Base-by-base conservation (phyloP, 2,329 filamentous ascomycete species). In the Sarocladium strictum region DNA sequence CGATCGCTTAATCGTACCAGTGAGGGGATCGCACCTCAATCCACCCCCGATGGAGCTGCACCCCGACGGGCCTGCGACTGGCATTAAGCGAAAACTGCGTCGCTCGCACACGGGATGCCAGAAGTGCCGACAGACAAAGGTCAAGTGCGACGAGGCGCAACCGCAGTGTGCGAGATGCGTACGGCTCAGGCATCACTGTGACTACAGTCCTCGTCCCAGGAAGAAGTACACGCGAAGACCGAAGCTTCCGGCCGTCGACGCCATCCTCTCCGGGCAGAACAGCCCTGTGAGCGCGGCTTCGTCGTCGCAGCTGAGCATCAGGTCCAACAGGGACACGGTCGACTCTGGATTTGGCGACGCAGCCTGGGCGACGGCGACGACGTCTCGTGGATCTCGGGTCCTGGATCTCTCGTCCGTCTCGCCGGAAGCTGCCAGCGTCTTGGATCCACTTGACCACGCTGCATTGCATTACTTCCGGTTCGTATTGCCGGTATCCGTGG, bases 71-170 rank as follows among this genome's bases (percentile, higher is more conserved):
- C 10, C 38, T 7, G 6, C 17, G n/a, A 7, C 38, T 3, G 17
- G 3, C 3, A 17, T 9, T 11, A 43, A 23, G 19, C 38, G 9
- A 6, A 43, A 43, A 43, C 17, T 43, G n/a, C 38, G 38, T 17
- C 38, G 38, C 9, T 43, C 38, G 6, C 38, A 43, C 19, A 43
- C n/a, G 14, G 38, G 38, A 11, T 43, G 38, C 19, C 38, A 43
- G 38, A 43, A 43, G 17, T 43, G 38, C 38, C 38, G 38, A 23
- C 38, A 43, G 17, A 43, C 38, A 43, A 43, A 43, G 38, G 38
- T 43, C 17, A 43, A 43, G 14, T 43, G 38, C 38, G 38, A 43
- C 19, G 38, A 43, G 38, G 17, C n/a, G 9, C 38, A 17, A 23
- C 38, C 38, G n/a, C 38, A 43, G 7, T 43, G 38, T 23, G 38